Base-by-base conservation (phyloP, 2,329 filamentous ascomycete species). In the Rachicladosporium sp. region DNA sequence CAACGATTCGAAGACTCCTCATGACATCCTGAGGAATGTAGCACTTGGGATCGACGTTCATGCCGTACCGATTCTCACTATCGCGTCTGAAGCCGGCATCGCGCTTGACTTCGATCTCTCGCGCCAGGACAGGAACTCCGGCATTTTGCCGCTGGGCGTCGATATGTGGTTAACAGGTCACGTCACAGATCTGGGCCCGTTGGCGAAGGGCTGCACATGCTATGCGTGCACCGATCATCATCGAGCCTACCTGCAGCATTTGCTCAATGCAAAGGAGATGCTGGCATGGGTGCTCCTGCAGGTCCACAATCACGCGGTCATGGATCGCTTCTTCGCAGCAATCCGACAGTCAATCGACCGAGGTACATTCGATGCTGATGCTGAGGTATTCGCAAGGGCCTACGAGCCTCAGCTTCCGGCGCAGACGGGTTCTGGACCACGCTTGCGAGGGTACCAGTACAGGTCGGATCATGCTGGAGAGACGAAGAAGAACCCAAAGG, bases 251-350 rank as follows among this genome's bases (percentile, higher is more conserved):
- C 56, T 98, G 29, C 81, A 87, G 48, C 91, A 98, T 59, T 71
- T 96, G 1, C 74, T 98, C 4, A 71, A 76, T 35, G 87, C 91
- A 1, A 93, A 88, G 55, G 91, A 98, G 62, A 96, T 98, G 91
- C 76, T 95, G 4, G 89, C 82, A 15, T 98, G 91, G 91, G 83
- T 81, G 0, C 70, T 98, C 6, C 69, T 98, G 6, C 89, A 96
- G 59, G 72, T 94, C 3, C 91, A 98, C 64, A 98, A 98, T 58
- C 79, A 93, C 57, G 71, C 78, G 44, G 64, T 82, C 6, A 61
- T 93, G 38, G 71, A 74, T 34, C 53, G 64, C 0, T 94, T 96
- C 65, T 94, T 96, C 59, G 60, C 66, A 0, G 73, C 69, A 0
- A 67, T 94, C 5, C 76, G 89, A 12, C 56, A 61, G 2, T 77